phyloP scores from a whole-genome alignment of 257 asterid species.

The Ligustrum vulgare region DNA sequence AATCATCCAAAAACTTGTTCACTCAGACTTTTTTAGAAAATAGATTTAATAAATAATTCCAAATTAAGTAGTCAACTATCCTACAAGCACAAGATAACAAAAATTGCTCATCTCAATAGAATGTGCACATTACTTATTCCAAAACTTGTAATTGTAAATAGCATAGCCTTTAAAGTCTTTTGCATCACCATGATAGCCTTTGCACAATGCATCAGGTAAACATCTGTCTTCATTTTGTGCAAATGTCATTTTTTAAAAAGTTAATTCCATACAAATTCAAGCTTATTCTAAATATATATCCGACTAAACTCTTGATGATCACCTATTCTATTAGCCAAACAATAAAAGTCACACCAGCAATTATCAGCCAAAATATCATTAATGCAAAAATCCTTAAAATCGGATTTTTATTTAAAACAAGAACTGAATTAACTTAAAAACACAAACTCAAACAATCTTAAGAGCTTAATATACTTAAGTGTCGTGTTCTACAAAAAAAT shows the following conservation, averaged over 20 bases:
- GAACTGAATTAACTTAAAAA: neutral
- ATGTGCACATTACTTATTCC: neutral
- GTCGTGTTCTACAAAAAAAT: neutral
- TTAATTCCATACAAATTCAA: neutral
- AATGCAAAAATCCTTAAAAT: neutral
- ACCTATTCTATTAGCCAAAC: neutral
- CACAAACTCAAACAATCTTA: neutral
- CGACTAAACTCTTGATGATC: neutral
- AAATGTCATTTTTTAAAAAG: neutral
- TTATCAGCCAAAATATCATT: conserved; percentile 3
- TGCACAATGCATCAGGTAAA: no score
- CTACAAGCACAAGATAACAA: neutral
- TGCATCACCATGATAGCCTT: neutral
- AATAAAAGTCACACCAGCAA: neutral
- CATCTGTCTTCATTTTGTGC: neutral
- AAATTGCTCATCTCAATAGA: neutral
- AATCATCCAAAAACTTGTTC: conserved; percentile 12
- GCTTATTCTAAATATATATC: neutral
- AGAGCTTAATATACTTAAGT: neutral
- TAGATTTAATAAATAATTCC: conserved; percentile 4
- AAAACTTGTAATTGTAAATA: neutral
- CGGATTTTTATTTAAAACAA: conserved; percentile 1
- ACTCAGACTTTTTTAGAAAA: neutral
- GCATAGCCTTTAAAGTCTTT: neutral
- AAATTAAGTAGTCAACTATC: neutral